phyloP scores from a whole-genome alignment of 2,329 filamentous ascomycete species.

The Exophiala sp. region DNA sequence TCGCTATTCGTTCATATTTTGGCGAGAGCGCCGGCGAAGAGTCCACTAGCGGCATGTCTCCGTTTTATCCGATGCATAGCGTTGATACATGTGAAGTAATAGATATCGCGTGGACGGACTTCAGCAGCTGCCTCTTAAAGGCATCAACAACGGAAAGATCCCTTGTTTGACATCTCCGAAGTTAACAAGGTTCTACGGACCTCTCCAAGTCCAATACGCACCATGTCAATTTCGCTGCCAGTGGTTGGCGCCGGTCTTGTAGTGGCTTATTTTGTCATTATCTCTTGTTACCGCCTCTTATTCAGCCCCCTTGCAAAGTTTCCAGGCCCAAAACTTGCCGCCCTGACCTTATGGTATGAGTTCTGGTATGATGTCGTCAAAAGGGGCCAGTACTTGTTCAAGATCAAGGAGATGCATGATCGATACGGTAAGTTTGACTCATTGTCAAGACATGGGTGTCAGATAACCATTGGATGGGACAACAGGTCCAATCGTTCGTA shows the following conservation, averaged over 20 bases:
- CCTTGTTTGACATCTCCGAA: not conserved
- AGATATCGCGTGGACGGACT: too few species aligned
- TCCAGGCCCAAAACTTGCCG: slow-evolving; percentile 26
- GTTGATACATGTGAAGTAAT: too few species aligned
- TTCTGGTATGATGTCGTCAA: slow-evolving; percentile 31
- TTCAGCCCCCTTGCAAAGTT: slow-evolving; percentile 23
- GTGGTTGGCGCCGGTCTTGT: not conserved
- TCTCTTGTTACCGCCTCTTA: slow-evolving; percentile 19
- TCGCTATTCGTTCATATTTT: too few species aligned
- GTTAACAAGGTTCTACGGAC: too few species aligned
- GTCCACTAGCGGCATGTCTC: too few species aligned
- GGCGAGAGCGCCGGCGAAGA: too few species aligned
- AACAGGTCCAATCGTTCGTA: slow-evolving; percentile 33
- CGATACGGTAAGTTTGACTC: slow-evolving; percentile 28
- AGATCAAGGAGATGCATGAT: slow-evolving; percentile 30
- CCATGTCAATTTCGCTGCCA: too few species aligned
- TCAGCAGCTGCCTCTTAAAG: too few species aligned
- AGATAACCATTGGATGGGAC: not conserved
- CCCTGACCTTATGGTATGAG: slow-evolving; percentile 30
- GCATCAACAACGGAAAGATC: too few species aligned
- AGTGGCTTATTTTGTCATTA: slow-evolving; percentile 1
- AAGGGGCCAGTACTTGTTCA: slow-evolving; percentile 27
- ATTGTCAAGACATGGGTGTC: not conserved
- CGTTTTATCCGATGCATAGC: too few species aligned
- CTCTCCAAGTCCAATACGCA: too few species aligned